A percentile compares a stretch with the other conserved stretches of the same genome.
Evolutionary conservation across 2,329 filamentous ascomycete genomes (phyloP).

Genomic region (Rugonectria rugulosa): DNA sequence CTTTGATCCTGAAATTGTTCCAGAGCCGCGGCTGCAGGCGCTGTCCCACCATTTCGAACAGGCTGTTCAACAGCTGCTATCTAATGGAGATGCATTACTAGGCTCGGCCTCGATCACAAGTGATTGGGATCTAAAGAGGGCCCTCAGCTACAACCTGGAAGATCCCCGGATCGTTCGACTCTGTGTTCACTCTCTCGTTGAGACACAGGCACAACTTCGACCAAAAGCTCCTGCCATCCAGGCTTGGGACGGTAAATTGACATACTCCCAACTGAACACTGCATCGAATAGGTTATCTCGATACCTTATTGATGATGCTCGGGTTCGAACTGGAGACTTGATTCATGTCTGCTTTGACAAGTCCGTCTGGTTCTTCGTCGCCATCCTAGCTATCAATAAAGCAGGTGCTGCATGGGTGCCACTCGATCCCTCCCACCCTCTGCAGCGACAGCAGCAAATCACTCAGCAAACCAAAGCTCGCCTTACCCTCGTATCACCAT

Average conservation of each 20-base stretch:
- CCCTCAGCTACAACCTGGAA: not conserved
- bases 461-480: not conserved
- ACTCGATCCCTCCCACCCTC: slow-evolving; percentile 3
- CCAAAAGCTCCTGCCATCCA: slow-evolving; percentile 26
- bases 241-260: slow-evolving; percentile 39
- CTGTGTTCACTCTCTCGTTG: slow-evolving; percentile 32
- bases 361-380: slow-evolving; percentile 7
- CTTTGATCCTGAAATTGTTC: not conserved
- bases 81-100: not conserved
- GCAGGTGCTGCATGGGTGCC: slow-evolving; percentile 12
- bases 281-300: slow-evolving; percentile 11
- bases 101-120: not conserved
- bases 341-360: slow-evolving; percentile 16
- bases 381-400: slow-evolving; percentile 12
- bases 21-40: not conserved
- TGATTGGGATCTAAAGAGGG: not conserved
- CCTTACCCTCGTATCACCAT: not conserved
- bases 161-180: not conserved
- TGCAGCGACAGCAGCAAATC: slow-evolving; percentile 4
- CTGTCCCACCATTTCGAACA: not conserved
- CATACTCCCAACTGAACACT: slow-evolving; percentile 26
- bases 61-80: not conserved
- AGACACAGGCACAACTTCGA: slow-evolving; percentile 5
- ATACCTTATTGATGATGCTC: slow-evolving; percentile 9
- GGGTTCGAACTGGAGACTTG: slow-evolving; percentile 9